Conservation (phyloP, 345 rosid species). For the Corchorus capsularis region DNA sequence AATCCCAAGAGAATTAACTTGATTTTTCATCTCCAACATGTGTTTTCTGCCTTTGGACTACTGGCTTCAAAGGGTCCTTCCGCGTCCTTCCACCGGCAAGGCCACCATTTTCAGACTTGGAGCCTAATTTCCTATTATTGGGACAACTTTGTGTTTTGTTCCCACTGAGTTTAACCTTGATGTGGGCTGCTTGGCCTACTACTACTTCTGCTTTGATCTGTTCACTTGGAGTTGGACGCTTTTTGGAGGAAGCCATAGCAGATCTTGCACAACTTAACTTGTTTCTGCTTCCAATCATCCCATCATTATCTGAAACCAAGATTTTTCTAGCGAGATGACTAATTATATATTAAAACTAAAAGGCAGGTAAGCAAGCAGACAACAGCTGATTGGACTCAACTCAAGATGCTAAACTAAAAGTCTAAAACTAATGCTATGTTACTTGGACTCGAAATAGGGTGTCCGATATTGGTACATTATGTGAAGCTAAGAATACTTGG, state of each 20-base stretch:
- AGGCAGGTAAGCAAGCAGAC: no score
- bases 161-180: not conserved
- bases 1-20: not conserved
- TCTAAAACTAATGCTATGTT: no score
- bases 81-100: not conserved
- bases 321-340: not conserved
- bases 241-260: conserved; percentile 9
- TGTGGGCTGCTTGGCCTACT: not conserved
- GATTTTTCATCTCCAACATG: not conserved
- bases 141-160: not conserved
- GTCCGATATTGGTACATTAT: no score
- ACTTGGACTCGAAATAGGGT: no score
- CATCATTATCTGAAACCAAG: conserved; percentile 35
- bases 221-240: not conserved
- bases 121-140: not conserved
- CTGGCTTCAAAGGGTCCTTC: not conserved
- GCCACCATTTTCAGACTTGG: not conserved
- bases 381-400: no score
- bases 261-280: conserved; percentile 11
- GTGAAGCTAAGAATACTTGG: no score
- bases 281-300: conserved; percentile 26
- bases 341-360: no score
- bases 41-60: conserved; percentile 3
- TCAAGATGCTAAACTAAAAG: no score
- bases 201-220: not conserved